Evolutionary conservation across 2,329 filamentous ascomycete species (phyloP).

Genomic region (Sordariomycetes sp.): DNA sequence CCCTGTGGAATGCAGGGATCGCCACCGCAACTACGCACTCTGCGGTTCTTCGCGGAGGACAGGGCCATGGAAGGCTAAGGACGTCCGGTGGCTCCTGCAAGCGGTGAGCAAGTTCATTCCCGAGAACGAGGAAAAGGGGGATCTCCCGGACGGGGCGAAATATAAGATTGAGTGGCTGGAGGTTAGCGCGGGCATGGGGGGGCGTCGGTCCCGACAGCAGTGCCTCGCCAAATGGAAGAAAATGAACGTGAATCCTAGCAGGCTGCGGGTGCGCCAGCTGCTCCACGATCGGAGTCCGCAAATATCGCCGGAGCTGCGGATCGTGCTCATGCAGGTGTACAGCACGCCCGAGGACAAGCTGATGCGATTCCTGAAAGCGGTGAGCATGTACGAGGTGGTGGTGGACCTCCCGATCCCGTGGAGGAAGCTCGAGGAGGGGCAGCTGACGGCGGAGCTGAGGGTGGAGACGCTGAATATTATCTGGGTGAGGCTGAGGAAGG

Average conservation of each 20-base stretch:
- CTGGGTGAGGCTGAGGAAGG: not conserved
- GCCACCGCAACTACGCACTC: conserved; percentile 57
- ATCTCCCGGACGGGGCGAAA: conserved; percentile 9
- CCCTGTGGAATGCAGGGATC: conserved; percentile 56
- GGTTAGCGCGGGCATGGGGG: conserved; percentile 52
- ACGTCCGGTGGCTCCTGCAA: conserved; percentile 32
- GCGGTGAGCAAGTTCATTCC: conserved; percentile 36
- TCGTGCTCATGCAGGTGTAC: conserved; percentile 9
- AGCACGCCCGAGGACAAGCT: not conserved
- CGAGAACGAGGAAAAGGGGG: conserved; percentile 16
- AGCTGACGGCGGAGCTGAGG: not conserved
- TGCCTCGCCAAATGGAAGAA: conserved; percentile 58
- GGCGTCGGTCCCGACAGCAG: conserved; percentile 53
- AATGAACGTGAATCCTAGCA: conserved; percentile 4
- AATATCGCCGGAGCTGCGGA: conserved; percentile 9
- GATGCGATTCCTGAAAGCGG: not conserved
- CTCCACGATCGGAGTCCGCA: conserved; percentile 7
- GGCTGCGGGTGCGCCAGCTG: conserved; percentile 22
- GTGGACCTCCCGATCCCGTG: not conserved
- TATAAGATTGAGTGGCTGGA: conserved; percentile 50
- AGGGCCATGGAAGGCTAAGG: conserved; percentile 41
- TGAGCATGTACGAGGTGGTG: not conserved
- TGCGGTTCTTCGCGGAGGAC: conserved; percentile 41
- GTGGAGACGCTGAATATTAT: not conserved
- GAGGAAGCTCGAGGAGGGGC: not conserved